These are phyloP conservation scores for Fomitopsis schrenkii DNA, from an alignment of 1,284 basidiomycete genomes.

Conservation along the genomic window DNA sequence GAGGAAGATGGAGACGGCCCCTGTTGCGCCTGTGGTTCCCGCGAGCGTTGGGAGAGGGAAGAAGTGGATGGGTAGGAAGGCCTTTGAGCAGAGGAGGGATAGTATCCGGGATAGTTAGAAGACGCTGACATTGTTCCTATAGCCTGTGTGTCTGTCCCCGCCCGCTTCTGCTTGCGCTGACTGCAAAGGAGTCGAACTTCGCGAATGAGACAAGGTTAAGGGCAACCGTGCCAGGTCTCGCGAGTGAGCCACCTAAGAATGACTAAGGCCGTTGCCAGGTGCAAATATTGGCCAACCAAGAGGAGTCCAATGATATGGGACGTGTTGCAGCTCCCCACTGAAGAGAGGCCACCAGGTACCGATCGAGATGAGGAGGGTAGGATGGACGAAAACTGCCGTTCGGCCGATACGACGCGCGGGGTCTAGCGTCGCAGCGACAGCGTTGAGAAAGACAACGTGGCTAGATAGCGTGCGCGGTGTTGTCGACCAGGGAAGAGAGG, in stretches of 20 bases:
- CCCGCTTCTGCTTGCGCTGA: not conserved
- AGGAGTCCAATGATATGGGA: not conserved
- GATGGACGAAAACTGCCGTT: not conserved
- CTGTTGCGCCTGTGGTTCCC: conserved; percentile 24
- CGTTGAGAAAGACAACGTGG: not conserved
- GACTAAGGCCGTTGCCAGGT: not conserved
- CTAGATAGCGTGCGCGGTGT: not conserved
- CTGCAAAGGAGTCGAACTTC: not conserved
- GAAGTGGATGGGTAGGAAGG: conserved; percentile 26
- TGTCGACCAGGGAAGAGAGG: not conserved
- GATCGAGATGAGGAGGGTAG: not conserved
- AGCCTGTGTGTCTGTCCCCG: not conserved
- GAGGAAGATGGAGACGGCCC: conserved; percentile 53
- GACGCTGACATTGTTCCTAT: conserved; percentile 19
- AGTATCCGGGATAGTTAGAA: conserved; percentile 37
- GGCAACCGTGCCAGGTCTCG: not conserved
- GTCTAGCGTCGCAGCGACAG: not conserved
- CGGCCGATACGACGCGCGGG: not conserved
- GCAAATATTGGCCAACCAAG: not conserved
- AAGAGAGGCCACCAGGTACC: not conserved
- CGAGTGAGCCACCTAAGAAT: not conserved
- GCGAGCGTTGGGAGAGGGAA: conserved; percentile 23
- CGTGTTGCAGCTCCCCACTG: not conserved
- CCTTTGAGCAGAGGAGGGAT: conserved; percentile 24
- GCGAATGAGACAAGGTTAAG: not conserved